A percentile compares a stretch with the other conserved stretches of the same genome.
Evolutionary conservation across 169 alveolate genomes (phyloP).

Genomic region (Plasmodium cynomolgi): DNA sequence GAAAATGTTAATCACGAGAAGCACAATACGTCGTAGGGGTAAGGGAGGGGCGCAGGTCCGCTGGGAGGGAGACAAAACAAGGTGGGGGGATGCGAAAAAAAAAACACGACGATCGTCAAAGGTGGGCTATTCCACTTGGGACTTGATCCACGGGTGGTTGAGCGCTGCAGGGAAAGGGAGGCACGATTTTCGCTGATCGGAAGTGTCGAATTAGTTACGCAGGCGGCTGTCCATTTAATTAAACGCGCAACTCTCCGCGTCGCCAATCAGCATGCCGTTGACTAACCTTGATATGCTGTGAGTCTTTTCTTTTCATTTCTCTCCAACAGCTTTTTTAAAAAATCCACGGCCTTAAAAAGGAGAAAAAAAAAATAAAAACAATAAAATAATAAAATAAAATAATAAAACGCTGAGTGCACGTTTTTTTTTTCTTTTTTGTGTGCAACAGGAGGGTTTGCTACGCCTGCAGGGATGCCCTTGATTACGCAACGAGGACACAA

Average conservation of each 20-base stretch:
- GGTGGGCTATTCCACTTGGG: constrained; percentile 12
- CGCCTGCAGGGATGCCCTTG: no score
- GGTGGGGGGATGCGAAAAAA: not conserved
- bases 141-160: constrained; percentile 35
- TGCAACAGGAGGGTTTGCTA: no score
- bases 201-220: not conserved
- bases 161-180: constrained; percentile 5
- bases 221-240: not conserved
- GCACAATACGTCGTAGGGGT: not conserved
- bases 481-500: no score
- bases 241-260: not conserved
- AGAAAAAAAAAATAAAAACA: not conserved
- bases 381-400: not conserved
- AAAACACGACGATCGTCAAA: not conserved
- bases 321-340: constrained; percentile 64
- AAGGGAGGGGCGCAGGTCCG: not conserved
- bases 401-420: not conserved
- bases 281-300: constrained; percentile 53
- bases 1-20: not conserved
- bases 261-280: not conserved
- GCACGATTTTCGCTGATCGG: not conserved
- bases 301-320: constrained; percentile 66
- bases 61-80: not conserved
- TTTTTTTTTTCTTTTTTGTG: not conserved
- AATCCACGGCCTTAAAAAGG: constrained; percentile 41